Conservation (phyloP, 2,329 filamentous ascomycete genomes). For the Xylariales sp. region DNA sequence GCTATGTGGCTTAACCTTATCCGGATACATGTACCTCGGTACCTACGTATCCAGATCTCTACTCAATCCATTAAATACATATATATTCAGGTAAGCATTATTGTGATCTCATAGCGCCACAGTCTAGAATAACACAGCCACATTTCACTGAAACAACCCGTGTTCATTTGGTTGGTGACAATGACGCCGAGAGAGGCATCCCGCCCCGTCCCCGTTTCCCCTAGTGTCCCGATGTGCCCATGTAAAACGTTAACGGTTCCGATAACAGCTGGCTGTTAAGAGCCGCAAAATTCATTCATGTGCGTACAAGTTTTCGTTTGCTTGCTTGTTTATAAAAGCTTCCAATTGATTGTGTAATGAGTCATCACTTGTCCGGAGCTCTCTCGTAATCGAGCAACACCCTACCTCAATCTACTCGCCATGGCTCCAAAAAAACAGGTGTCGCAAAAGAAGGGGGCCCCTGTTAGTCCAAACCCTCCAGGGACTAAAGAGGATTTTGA, state of each 20-base stretch:
- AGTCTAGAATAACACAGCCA: constrained; percentile 23
- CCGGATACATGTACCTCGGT: too few relatives aligned
- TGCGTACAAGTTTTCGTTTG: constrained; percentile 7
- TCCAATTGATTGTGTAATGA: constrained; percentile 24
- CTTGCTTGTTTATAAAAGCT: constrained; percentile 16
- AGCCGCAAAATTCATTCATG: constrained; percentile 4
- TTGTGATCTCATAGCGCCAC: constrained; percentile 16
- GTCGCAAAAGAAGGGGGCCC: constrained; percentile 42
- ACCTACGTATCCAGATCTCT: too few relatives aligned
- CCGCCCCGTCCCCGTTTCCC: constrained; percentile 38
- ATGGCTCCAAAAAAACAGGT: constrained; percentile 49
- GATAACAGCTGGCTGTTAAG: constrained; percentile 51
- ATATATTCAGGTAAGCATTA: neutral
- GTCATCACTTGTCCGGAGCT: constrained; percentile 1
- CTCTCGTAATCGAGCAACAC: constrained; percentile 17
- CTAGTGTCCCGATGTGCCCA: constrained; percentile 20
- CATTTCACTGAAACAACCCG: constrained; percentile 32
- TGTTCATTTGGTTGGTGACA: constrained; percentile 26
- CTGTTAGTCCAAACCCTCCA: constrained; percentile 50
- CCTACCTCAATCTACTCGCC: constrained; percentile 10
- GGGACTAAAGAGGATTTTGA: constrained; percentile 66
- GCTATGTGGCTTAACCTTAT: neutral
- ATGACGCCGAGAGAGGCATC: constrained; percentile 20
- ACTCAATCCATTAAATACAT: neutral
- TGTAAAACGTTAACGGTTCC: constrained; percentile 34